Percentiles rank a stretch among this genome's conserved stretches.
Evolutionary conservation across 345 rosid species (phyloP).

Genomic region (Aquilaria malaccensis): DNA sequence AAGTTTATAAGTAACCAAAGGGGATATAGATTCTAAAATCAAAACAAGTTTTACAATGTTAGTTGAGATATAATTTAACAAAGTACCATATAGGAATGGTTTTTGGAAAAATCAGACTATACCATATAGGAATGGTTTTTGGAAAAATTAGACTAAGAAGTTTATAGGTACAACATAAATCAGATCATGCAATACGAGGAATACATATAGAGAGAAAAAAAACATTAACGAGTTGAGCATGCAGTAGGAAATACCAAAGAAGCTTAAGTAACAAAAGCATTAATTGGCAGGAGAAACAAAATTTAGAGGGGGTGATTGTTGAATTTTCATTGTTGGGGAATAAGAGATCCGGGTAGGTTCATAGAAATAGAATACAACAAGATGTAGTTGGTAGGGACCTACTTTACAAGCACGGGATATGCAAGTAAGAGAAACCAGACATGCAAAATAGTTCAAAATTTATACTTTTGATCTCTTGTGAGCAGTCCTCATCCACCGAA

Average conservation of each 20-base stretch:
- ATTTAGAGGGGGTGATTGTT: too few relatives aligned
- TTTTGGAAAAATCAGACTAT: neutral
- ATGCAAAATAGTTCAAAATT: too few relatives aligned
- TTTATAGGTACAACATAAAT: neutral
- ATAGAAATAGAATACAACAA: neutral
- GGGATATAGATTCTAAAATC: neutral
- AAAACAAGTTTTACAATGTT: neutral
- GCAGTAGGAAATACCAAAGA: constrained; percentile 6
- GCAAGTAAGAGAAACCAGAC: too few relatives aligned
- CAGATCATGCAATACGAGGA: neutral
- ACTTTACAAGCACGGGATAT: too few relatives aligned
- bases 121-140: neutral
- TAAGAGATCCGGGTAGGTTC: constrained; percentile 6
- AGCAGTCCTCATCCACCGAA: too few relatives aligned
- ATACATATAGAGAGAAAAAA: neutral
- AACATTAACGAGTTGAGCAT: neutral
- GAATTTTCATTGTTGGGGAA: too few relatives aligned
- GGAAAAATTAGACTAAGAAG: neutral
- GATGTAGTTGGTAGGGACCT: too few relatives aligned
- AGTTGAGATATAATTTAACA: neutral
- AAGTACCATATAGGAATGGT: neutral
- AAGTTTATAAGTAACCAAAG: constrained; percentile 8
- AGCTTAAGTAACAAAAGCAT: too few relatives aligned
- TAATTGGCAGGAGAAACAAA: too few relatives aligned
- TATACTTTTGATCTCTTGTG: too few relatives aligned